Evolutionary conservation across 2,329 filamentous ascomycete species (phyloP), one percentile per base, ranked within the genome.

Genomic region (Verticillium albo-atrum): DNA sequence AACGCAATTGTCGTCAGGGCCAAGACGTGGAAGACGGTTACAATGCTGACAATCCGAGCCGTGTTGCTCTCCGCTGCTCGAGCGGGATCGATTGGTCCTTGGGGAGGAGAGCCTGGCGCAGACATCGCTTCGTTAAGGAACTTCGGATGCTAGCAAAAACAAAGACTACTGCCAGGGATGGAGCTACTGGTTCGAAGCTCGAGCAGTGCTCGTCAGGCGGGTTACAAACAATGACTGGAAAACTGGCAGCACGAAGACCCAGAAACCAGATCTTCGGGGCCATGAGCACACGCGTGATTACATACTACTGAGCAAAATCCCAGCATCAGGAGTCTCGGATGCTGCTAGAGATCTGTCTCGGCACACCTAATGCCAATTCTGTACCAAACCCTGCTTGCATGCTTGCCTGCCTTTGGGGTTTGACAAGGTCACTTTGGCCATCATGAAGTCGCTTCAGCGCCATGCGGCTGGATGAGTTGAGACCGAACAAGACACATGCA

Each of bases 41-140:
- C 34, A 15, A 68, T 63, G 47, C 61, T 61, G n/a, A 70, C 37
- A 25, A 71, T 67, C 58, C 56, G 59, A 3, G 59, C 61, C 27
- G 63, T 56, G 59, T 68, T 68, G 62, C 63, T 69, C 58, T 71
- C 67, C 23, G 63, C 61, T n/a, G 66, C 69, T 27, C 59, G 60
- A 17, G 47, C 65, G 15, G 67, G 64, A 27, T 61, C 59, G 58
- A 61, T 50, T 23, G n/a, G n/a, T 50, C 5, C 42, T 20, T 50
- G 42, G 7, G 42, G 20, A 50, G 42, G 42, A n/a, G 42, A 20
- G 20, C 42, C 42, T 50, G 42, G 20, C 25, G 42, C 42, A 4
- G 42, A 50, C 42, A 50, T 50, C 4, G 42, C 20, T 50, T 23
- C 42, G 42, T 12, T n/a, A 15, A 37, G 42, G 20, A 23, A 14